These are phyloP conservation scores for Candida mesenterica DNA, from an alignment of 1,139 yeast genomes.

Conservation along the genomic window DNA sequence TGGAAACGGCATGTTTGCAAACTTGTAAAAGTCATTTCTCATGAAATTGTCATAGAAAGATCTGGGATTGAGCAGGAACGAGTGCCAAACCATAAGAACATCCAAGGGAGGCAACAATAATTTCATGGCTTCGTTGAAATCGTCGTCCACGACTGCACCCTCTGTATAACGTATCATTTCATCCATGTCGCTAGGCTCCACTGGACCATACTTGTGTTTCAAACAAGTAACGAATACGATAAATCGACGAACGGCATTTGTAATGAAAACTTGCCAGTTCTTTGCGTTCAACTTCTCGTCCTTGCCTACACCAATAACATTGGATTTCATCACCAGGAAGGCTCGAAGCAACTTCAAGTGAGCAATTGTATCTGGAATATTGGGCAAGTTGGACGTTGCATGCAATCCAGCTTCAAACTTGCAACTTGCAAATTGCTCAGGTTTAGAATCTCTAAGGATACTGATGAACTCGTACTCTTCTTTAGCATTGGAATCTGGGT, in stretches of 20 bases:
- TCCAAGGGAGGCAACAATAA: slow-evolving; percentile 30
- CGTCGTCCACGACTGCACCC: slow-evolving; percentile 1
- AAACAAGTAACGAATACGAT: slow-evolving; percentile 8
- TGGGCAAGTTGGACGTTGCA: slow-evolving; percentile 3
- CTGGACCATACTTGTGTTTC: slow-evolving; percentile 1
- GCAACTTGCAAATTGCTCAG: slow-evolving; percentile 4
- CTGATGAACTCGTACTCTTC: slow-evolving; percentile 3
- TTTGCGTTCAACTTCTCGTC: slow-evolving; percentile 6
- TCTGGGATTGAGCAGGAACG: slow-evolving; percentile 25
- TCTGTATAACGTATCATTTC: slow-evolving; percentile 1
- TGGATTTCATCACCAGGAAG: slow-evolving; percentile 23
- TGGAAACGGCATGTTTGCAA: slow-evolving; percentile 26
- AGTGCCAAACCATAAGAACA: slow-evolving; percentile 39
- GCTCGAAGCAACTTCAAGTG: slow-evolving; percentile 34
- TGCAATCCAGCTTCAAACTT: too few species aligned
- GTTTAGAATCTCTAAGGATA: slow-evolving; percentile 5
- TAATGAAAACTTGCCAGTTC: slow-evolving; percentile 9
- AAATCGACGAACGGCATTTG: slow-evolving; percentile 10
- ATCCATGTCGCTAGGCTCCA: not conserved
- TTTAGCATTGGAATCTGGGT: too few species aligned
- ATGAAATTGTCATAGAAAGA: slow-evolving; percentile 25
- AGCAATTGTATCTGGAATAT: slow-evolving; percentile 15
- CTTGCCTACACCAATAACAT: not conserved
- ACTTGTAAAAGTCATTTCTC: slow-evolving; percentile 20
- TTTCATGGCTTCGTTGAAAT: slow-evolving; percentile 2